These are phyloP conservation scores for Porogramme epimiltina DNA, from an alignment of 1,284 basidiomycete species.

Conservation along the genomic window DNA sequence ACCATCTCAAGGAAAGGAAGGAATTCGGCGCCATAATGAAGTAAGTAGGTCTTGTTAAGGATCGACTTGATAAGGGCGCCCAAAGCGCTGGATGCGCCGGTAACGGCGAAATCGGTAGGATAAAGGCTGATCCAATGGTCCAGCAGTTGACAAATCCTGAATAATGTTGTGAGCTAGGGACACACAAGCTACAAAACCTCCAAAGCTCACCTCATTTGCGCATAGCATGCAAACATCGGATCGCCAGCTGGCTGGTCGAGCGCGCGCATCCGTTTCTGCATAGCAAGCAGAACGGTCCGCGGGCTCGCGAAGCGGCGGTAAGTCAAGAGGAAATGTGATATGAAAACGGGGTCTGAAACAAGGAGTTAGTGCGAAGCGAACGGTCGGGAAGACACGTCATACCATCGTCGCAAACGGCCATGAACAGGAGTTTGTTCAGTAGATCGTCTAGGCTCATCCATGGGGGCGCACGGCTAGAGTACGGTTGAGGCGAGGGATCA, in stretches of 20 bases:
- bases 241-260: conserved; percentile 72
- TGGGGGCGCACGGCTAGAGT: conserved; percentile 58
- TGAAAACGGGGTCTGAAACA: conserved; percentile 67
- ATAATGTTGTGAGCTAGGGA: background rate
- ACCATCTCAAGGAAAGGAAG: conserved; percentile 74
- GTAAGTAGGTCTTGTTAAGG: conserved; percentile 72
- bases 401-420: conserved; percentile 71
- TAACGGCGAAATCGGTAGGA: conserved; percentile 75
- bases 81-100: conserved; percentile 69
- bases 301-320: conserved; percentile 80
- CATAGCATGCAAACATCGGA: conserved; percentile 80
- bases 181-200: background rate
- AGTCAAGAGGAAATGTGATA: conserved; percentile 77
- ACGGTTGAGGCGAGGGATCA: conserved; percentile 6
- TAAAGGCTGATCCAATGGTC: conserved; percentile 76
- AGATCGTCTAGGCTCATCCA: conserved; percentile 76
- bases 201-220: conserved; percentile 72
- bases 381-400: conserved; percentile 23
- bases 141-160: conserved; percentile 73
- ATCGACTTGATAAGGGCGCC: conserved; percentile 75
- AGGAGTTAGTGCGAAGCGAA: background rate
- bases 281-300: conserved; percentile 72
- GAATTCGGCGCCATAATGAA: conserved; percentile 81
- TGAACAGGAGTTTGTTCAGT: conserved; percentile 74
- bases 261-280: conserved; percentile 82